Base-by-base conservation (phyloP, 1,139 yeast genomes). In the Diutina ranongensis region DNA sequence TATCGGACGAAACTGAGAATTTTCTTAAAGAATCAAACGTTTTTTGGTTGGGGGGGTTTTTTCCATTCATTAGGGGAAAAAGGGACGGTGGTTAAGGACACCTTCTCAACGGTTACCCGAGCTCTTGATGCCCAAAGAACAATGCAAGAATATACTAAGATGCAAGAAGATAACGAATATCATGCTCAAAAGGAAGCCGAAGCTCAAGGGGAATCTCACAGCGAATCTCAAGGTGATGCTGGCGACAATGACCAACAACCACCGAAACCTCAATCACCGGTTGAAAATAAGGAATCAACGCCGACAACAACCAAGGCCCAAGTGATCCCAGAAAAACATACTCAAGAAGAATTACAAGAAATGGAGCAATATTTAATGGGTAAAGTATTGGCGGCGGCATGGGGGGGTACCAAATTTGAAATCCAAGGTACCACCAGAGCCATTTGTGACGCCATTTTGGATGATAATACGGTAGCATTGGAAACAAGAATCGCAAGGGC, bases 351-450 rank as follows among this genome's bases (percentile, higher is more conserved):
- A 49, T 66, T 85, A 48, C 89, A 87, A 0, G 94, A 86, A 52
- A 74, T 86, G 78, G 97, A 89, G 58, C 82, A 88, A 55, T 73
- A 82, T 48, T 67, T 89, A 44, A 77, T 87, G 77, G 97, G 96
- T 36, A 92, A 89, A 60, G 89, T 89, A 2, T 68, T 89, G 45
- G 89, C 94, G 3, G 97, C 97, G 0, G 95, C 97, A 9, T 89
- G 98, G 98, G 82, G 83, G 45, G 97, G 97, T 1, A 85, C 96
- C 20, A 80, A 80, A 55, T 82, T 80, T 61, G 98, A 89, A 61
- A 84, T 89, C 48, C 92, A 85, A 58, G 76, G 92, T n/a, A 86
- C 95, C 1, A 71, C 87, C 33, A 68, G 97, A 49, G 86, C 78
- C 20, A 97, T 89, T 15, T 89, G 96, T 60, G 95, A 88, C 58